Conservation (phyloP, 495 filamentous ascomycete genomes). For the Neurospora sp. region DNA sequence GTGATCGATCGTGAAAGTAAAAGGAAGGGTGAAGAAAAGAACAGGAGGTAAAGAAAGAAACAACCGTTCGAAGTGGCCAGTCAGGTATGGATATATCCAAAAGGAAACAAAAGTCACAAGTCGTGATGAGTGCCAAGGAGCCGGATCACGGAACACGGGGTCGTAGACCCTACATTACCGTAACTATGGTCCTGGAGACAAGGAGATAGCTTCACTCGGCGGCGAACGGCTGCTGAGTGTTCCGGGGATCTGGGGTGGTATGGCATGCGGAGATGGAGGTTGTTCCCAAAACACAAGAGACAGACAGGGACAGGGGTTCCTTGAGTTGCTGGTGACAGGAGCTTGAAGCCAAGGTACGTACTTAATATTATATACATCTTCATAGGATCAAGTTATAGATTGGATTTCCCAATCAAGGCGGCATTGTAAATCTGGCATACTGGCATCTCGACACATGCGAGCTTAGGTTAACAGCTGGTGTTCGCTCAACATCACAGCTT, state of each 20-base stretch:
- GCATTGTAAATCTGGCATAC: no score
- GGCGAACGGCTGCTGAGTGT: slow-evolving; percentile 21
- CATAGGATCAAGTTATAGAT: no score
- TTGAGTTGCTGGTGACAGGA: background rate
- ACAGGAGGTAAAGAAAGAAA: slow-evolving; percentile 16
- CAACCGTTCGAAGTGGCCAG: slow-evolving; percentile 6
- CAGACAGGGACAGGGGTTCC: background rate
- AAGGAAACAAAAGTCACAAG: background rate
- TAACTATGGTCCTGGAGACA: background rate
- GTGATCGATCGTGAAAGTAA: background rate
- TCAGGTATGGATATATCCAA: background rate
- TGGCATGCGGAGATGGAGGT: background rate
- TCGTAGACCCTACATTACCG: background rate
- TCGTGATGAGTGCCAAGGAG: background rate
- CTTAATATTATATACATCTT: no score
- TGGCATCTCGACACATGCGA: no score
- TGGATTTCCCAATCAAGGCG: no score
- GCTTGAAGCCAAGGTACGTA: background rate
- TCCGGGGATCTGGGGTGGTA: slow-evolving; percentile 22
- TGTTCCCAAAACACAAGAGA: background rate
- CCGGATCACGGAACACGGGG: background rate
- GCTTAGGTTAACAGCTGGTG: no score
- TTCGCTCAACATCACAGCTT: no score
- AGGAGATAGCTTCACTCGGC: background rate
- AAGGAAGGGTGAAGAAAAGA: slow-evolving; percentile 9